Percentiles rank a stretch among this genome's conserved stretches.
These are phyloP conservation scores for Gossypium gossypioides DNA, from an alignment of 441 rosid species.

Conservation along the genomic window DNA sequence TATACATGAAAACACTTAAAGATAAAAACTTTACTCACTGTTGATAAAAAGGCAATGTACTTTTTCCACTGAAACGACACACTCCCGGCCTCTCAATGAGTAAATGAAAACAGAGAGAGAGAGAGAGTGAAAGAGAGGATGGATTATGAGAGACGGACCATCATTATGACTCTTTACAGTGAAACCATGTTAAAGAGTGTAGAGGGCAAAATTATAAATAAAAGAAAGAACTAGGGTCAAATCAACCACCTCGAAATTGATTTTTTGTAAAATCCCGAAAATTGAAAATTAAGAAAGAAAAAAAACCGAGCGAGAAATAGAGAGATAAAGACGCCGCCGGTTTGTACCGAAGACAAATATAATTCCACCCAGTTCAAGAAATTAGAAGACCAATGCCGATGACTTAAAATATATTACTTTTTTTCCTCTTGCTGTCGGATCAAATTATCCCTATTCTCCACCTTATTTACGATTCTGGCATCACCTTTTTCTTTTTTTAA, in stretches of 20 bases:
- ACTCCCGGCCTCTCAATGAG: background rate
- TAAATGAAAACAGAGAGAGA: background rate
- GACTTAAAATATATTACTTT: background rate
- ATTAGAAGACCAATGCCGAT: background rate
- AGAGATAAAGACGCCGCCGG: conserved; percentile 21
- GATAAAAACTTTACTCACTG: conserved; percentile 19
- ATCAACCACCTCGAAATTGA: background rate
- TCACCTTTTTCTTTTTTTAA: background rate
- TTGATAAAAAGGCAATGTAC: conserved; percentile 21
- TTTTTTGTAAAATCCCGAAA: background rate
- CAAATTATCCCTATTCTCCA: background rate
- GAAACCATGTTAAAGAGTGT: background rate
- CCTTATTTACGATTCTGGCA: conserved; percentile 17
- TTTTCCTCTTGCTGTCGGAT: background rate
- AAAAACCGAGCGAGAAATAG: background rate
- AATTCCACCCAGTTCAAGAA: conserved; percentile 19
- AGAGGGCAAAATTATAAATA: conserved; percentile 11
- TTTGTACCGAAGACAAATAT: conserved; percentile 9
- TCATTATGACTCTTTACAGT: background rate
- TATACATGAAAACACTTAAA: background rate
- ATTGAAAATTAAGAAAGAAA: background rate
- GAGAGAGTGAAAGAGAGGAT: background rate
- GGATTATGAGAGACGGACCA: background rate
- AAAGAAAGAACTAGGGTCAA: background rate
- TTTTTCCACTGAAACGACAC: conserved; percentile 9